Percentiles rank a stretch among this genome's conserved stretches.
Conservation (phyloP, 83 land plant species). For the Picea engelmannii region DNA sequence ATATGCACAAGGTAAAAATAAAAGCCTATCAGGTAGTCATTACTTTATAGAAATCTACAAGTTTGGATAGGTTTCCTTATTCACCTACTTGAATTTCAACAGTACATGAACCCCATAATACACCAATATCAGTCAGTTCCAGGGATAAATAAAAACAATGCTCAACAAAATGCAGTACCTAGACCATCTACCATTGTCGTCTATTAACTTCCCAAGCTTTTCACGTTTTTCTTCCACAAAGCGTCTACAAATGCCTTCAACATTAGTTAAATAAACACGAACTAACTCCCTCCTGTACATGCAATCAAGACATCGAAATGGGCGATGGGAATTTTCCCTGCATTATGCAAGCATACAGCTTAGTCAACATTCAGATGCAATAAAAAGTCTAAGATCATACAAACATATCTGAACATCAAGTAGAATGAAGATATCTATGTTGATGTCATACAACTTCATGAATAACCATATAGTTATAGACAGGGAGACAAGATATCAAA, state of each 20-base stretch:
- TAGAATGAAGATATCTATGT: no score
- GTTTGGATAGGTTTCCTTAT: no score
- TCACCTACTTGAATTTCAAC: no score
- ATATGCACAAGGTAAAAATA: background rate
- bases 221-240: conserved; percentile 90
- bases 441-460: no score
- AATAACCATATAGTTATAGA: no score
- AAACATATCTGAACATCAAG: no score
- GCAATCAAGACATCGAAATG: conserved; percentile 95
- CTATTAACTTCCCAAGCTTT: conserved; percentile 85
- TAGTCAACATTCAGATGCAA: no score
- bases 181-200: conserved; percentile 88
- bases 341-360: background rate
- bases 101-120: no score
- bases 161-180: conserved; percentile 48
- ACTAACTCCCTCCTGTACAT: conserved; percentile 97
- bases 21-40: background rate
- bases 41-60: no score
- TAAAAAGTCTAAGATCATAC: no score
- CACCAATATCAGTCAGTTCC: background rate
- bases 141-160: background rate
- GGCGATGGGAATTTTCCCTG: conserved; percentile 95
- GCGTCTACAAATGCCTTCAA: conserved; percentile 86
- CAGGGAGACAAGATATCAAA: no score
- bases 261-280: conserved; percentile 94